Base-by-base conservation (phyloP, 495 filamentous ascomycete genomes). In the Mycothermus thermophilus region DNA sequence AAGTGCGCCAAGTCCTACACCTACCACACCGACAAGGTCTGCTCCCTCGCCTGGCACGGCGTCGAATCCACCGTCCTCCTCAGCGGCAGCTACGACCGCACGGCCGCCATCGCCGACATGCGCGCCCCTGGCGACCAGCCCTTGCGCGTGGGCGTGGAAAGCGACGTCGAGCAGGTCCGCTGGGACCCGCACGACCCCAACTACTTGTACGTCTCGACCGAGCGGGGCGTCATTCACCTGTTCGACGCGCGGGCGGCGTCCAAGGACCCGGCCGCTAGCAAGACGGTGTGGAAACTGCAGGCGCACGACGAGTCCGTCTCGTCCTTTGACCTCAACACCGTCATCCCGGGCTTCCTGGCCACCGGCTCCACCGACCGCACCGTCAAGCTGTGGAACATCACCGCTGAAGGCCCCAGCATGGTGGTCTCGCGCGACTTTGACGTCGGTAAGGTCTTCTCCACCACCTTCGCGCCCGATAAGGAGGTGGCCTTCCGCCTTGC, bases 321-420 rank as follows among this genome's bases (percentile, higher is more conserved):
- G 3, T 73, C 83, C n/a, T 93, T 99, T 50, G 88, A 93, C 54
- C 72, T 94, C 55, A 94, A 93, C 59, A 66, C 77, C 1, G 58
- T 72, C 24, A 82, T 99, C 37, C 90, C 90, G 1, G 90, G 88
- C 7, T 94, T 83, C 66, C 64, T 99, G 47, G 92, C 72, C 3
- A 95, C 90, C 6, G 90, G 84, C 1, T 93, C 85, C 1, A 80
- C 79, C 9, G 90, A 96, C 61, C 88, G 83, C 67, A 76, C 77
- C 15, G 84, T 96, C 29, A 99, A 99, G 69, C 66, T 99, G 28
- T 99, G 90, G 90, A 93, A 93, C 52, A 73, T 93, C 36, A 70
- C 77, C 40, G 50, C 80, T n/a, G 63, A 68, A 26, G 77, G 77
- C 0, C 88, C 87, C 3, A 79, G 74, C 40, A 81, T 99, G 72